Conservation (phyloP, 768 basidiomycete genomes). For the Lentinula edodes region DNA sequence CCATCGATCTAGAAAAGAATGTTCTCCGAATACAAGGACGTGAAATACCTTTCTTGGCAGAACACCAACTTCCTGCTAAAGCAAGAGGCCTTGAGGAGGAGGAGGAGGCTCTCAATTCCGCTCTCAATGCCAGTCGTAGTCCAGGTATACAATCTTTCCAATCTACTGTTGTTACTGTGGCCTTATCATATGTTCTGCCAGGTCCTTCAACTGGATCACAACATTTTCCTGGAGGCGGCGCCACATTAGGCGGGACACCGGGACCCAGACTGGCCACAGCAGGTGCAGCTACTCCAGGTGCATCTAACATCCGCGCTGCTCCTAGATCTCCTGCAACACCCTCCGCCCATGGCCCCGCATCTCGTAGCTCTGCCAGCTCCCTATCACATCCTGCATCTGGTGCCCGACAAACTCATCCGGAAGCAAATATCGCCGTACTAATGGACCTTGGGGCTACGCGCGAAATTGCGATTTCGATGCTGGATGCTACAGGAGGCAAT, state of each 20-base stretch:
- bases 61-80: slow-evolving; percentile 91
- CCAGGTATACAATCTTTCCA: background rate
- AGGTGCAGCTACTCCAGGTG: slow-evolving; percentile 10
- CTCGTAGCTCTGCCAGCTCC: background rate
- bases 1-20: slow-evolving; percentile 87
- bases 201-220: slow-evolving; percentile 13
- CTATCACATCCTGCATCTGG: slow-evolving; percentile 10
- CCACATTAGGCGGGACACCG: slow-evolving; percentile 49
- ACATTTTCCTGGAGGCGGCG: slow-evolving; percentile 67
- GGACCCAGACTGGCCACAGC: slow-evolving; percentile 11
- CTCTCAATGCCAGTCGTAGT: background rate
- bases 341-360: slow-evolving; percentile 5
- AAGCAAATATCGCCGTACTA: slow-evolving; percentile 56
- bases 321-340: slow-evolving; percentile 16
- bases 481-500: slow-evolving; percentile 82
- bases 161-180: slow-evolving; percentile 1
- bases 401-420: slow-evolving; percentile 36
- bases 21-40: slow-evolving; percentile 89
- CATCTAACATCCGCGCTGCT: slow-evolving; percentile 7
- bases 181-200: slow-evolving; percentile 6
- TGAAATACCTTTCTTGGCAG: slow-evolving; percentile 83
- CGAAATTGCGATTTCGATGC: slow-evolving; percentile 68
- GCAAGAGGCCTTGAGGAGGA: slow-evolving; percentile 24
- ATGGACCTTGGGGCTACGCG: slow-evolving; percentile 74
- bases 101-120: background rate